phyloP scores from a whole-genome alignment of 2,329 filamentous ascomycete genomes.

The Xylariaceae sp. region DNA sequence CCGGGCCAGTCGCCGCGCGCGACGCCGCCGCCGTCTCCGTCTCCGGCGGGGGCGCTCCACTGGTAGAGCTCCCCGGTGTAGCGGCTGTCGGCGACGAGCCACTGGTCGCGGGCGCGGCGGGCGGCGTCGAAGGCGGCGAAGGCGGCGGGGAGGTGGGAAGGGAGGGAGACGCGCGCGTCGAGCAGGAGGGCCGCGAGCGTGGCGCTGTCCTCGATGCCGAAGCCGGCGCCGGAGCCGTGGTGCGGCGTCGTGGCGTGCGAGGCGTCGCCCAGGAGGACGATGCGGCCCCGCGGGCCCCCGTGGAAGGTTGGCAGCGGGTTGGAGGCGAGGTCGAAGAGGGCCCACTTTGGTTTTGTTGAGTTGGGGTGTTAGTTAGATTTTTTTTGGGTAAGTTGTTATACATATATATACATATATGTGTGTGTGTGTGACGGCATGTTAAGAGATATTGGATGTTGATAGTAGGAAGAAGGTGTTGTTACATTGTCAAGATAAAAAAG shows the following conservation, averaged over 20 bases:
- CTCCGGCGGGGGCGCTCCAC: conserved; percentile 26
- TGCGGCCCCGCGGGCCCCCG: conserved; percentile 45
- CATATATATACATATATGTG: no score
- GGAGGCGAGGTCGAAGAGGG: conserved; percentile 43
- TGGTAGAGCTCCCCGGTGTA: conserved; percentile 50
- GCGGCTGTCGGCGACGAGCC: conserved; percentile 54
- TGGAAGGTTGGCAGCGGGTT: conserved; percentile 46
- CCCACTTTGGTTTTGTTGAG: conserved; percentile 53
- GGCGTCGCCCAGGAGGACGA: conserved; percentile 62
- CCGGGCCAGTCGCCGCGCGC: conserved; percentile 29
- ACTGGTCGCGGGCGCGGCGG: conserved; percentile 52
- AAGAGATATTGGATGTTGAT: no score
- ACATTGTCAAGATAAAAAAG: background rate
- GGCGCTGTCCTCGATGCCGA: conserved; percentile 56
- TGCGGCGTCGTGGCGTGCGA: conserved; percentile 65
- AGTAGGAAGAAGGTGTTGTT: conserved; percentile 41
- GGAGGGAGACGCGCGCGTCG: conserved; percentile 31
- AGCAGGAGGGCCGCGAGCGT: conserved; percentile 48
- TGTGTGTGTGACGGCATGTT: no score
- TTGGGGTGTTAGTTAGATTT: no score
- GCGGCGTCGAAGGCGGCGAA: conserved; percentile 56
- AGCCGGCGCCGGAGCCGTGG: conserved; percentile 61
- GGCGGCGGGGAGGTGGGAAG: conserved; percentile 44
- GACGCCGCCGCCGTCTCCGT: no score
- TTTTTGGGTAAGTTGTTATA: no score